These are phyloP conservation scores for Waitea zeae DNA, from an alignment of 1,284 basidiomycete species.

Conservation along the genomic window DNA sequence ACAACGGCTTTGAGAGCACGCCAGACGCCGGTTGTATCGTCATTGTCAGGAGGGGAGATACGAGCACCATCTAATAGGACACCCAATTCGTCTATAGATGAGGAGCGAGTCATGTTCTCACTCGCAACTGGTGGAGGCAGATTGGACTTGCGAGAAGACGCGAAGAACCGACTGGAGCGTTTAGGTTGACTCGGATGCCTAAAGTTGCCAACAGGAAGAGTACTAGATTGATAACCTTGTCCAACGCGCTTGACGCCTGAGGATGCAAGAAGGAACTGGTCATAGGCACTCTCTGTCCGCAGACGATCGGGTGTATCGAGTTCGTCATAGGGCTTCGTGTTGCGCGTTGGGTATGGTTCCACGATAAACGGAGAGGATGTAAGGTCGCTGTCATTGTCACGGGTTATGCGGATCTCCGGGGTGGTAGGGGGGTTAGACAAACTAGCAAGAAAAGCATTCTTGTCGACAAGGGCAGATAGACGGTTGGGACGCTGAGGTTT, in stretches of 20 bases:
- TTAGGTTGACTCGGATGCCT: no score
- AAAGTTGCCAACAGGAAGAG: slow-evolving; percentile 17
- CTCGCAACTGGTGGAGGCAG: slow-evolving; percentile 55
- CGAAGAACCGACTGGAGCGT: slow-evolving; percentile 26
- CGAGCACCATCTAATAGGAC: slow-evolving; percentile 6
- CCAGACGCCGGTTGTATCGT: not conserved
- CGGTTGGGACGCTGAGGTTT: slow-evolving; percentile 28
- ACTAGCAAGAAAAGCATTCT: slow-evolving; percentile 42
- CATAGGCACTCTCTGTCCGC: slow-evolving; percentile 51
- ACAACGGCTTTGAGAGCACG: slow-evolving; percentile 2
- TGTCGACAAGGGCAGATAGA: slow-evolving; percentile 45
- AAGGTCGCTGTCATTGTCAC: slow-evolving; percentile 17
- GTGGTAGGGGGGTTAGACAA: slow-evolving; percentile 16
- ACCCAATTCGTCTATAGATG: slow-evolving; percentile 16
- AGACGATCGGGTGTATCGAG: slow-evolving; percentile 38
- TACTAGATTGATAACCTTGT: slow-evolving; percentile 54
- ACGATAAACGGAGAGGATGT: slow-evolving; percentile 40
- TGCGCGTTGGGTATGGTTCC: slow-evolving; percentile 38
- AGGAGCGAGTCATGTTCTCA: slow-evolving; percentile 22
- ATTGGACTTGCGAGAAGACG: slow-evolving; percentile 28
- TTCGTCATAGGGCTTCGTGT: slow-evolving; percentile 15
- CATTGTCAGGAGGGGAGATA: slow-evolving; percentile 1
- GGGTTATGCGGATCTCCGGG: slow-evolving; percentile 5
- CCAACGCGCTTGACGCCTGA: slow-evolving; percentile 57
- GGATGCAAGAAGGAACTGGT: slow-evolving; percentile 62